A percentile compares a stretch with the other conserved stretches of the same genome.
Evolutionary conservation across 805 yeast species (phyloP).

Genomic region (Blastobotrys chiropterorum): DNA sequence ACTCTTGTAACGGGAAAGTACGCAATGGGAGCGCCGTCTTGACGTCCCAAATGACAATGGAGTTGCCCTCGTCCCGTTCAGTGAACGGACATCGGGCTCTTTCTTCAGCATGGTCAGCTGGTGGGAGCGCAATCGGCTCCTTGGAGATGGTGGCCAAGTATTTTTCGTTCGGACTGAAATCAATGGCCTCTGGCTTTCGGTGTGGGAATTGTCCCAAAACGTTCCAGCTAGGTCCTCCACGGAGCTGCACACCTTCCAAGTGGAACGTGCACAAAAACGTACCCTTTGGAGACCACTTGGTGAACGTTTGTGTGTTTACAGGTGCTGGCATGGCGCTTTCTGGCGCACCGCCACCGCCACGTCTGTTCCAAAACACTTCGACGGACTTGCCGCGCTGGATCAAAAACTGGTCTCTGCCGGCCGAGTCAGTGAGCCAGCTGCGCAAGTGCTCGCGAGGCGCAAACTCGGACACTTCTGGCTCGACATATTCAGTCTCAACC

Average conservation of each 20-base stretch:
- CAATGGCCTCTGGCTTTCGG: conserved; percentile 81
- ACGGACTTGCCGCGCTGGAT: conserved; percentile 75
- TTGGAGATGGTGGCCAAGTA: conserved; percentile 87
- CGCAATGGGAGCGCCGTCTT: conserved; percentile 75
- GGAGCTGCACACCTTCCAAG: conserved; percentile 89
- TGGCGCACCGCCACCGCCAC: conserved; percentile 48
- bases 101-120: conserved; percentile 52
- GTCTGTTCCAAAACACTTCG: conserved; percentile 82
- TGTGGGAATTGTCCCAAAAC: conserved; percentile 75
- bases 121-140: conserved; percentile 68
- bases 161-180: conserved; percentile 88
- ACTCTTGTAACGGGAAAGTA: conserved; percentile 75
- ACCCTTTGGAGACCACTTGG: conserved; percentile 91
- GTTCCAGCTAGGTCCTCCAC: conserved; percentile 86
- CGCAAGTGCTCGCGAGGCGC: conserved; percentile 73
- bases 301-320: conserved; percentile 82
- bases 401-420: conserved; percentile 85
- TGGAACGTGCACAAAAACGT: conserved; percentile 80
- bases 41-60: conserved; percentile 89
- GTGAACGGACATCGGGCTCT: conserved; percentile 73
- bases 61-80: conserved; percentile 85
- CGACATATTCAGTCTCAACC: conserved; percentile 50
- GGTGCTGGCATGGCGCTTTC: conserved; percentile 71
- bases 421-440: conserved; percentile 85
- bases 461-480: conserved; percentile 69